These are phyloP conservation scores for Sporothrix globosa DNA, from an alignment of 2,329 filamentous ascomycete species.

Conservation along the genomic window DNA sequence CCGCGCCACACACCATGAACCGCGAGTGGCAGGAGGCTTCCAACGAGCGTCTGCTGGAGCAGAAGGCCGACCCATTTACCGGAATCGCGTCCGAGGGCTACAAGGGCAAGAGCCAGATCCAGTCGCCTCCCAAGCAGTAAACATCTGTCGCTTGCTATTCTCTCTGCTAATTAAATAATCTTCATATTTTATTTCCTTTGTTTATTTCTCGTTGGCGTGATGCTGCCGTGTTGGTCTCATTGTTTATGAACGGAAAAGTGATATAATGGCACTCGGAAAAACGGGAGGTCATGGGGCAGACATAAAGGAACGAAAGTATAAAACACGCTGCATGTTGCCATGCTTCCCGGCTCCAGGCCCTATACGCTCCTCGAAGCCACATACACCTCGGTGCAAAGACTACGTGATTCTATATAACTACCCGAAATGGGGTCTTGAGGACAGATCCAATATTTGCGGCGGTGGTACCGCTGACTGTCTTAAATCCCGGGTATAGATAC, in stretches of 20 bases:
- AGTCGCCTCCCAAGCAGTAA: conserved; percentile 64
- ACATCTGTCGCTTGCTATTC: conserved; percentile 28
- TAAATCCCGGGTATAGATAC: no score
- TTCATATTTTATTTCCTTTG: conserved; percentile 13
- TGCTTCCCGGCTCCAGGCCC: neutral
- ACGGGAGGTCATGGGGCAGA: conserved; percentile 9
- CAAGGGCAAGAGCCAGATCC: conserved; percentile 75
- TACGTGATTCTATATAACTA: neutral
- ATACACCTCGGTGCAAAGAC: neutral
- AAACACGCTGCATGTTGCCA: neutral
- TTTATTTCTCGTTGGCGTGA: conserved; percentile 17
- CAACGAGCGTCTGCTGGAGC: conserved; percentile 88
- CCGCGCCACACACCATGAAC: conserved; percentile 83
- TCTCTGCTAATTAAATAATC: conserved; percentile 17
- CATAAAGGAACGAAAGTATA: neutral
- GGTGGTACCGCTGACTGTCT: neutral
- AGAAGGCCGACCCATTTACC: conserved; percentile 84
- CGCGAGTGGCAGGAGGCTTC: conserved; percentile 95
- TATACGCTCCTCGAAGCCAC: no score
- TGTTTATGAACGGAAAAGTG: conserved; percentile 1
- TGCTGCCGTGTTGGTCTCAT: conserved; percentile 22
- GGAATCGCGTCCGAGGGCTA: conserved; percentile 81
- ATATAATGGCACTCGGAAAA: neutral
- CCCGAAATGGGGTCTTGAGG: neutral
- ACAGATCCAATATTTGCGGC: neutral